Evolutionary conservation across 176 grass and related monocot species (phyloP), one percentile per base, ranked within the genome.

Genomic region (Leersia perrieri): DNA sequence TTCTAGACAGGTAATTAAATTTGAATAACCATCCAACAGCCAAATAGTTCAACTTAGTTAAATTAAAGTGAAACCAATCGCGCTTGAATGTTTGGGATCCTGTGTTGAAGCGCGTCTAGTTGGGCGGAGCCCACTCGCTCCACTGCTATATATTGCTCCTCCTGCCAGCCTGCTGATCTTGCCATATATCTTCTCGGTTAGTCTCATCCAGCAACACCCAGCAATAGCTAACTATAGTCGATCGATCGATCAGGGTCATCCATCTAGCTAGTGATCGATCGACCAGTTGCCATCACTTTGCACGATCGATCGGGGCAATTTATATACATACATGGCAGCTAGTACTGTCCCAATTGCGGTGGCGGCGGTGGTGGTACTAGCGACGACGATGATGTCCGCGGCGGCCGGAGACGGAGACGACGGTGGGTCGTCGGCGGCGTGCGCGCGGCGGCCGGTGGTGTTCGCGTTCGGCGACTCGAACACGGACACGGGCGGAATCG

Each of bases 401-500:
- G 55, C 10, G 32, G 41, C 27, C 13, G 63, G 16, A 12, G 42
- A 38, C n/a, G n/a, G n/a, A 0, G 63, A 31, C 0, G 86, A 68
- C 0, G 67, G 14, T 0, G 8, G 8, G 9, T 11, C 32, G 53
- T 3, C 66, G 20, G 0, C 20, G 66, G 1, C 33, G 63, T 80
- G 87, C 75, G 51, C 60, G 62, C 69, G 73, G 1, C 63, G 26
- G 2, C 88, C 91, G 4, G 85, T 94, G 69, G 73, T 97, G 75
- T 92, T 97, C 71, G 90, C 90, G 51, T 97, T 97, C 51, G 94
- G 94, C 0, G 94, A 97, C 85, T 97, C 94, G 3, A 97, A 97
- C 86, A 94, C 94, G 11, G 94, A 97, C 80, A 97, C 94, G n/a
- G 94, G 94, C 3, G 89, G 87, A 41, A 22, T 70, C 23, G 73